A percentile compares a stretch with the other conserved stretches of the same genome.
phyloP scores from a whole-genome alignment of 108 stramenopile genomes.

The Parietichytrium sp. region DNA sequence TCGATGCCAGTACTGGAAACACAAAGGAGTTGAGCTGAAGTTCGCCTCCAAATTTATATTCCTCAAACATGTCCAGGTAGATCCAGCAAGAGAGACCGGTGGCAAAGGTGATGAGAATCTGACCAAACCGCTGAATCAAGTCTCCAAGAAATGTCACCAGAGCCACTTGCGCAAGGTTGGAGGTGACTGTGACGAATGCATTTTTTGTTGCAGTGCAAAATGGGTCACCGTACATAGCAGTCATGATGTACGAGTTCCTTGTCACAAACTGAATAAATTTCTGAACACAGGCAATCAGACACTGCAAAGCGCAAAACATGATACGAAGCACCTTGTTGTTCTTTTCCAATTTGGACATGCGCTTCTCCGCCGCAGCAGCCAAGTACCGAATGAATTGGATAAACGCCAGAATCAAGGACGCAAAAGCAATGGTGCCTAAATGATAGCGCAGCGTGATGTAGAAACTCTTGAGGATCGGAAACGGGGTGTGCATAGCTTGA shows the following conservation, averaged over 20 bases:
- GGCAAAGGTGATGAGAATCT: neutral
- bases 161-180: conserved; percentile 12
- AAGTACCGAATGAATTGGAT: conserved; percentile 3
- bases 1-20: neutral
- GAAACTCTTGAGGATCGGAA: neutral
- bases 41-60: conserved; percentile 9
- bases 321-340: conserved; percentile 3
- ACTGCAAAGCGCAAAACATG: conserved; percentile 16
- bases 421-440: conserved; percentile 23
- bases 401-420: neutral
- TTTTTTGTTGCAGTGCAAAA: conserved; percentile 8
- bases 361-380: neutral
- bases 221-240: neutral
- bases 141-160: conserved; percentile 32
- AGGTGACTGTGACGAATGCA: neutral
- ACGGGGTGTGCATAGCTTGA: neutral
- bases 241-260: neutral
- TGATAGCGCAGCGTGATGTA: neutral
- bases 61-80: neutral
- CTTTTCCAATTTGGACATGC: neutral
- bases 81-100: conserved; percentile 32
- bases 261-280: neutral
- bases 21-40: neutral
- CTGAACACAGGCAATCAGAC: neutral
- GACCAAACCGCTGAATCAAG: conserved; percentile 35